These are phyloP conservation scores for Ceratonia siliqua DNA, from an alignment of 306 rosid genomes.

Conservation along the genomic window DNA sequence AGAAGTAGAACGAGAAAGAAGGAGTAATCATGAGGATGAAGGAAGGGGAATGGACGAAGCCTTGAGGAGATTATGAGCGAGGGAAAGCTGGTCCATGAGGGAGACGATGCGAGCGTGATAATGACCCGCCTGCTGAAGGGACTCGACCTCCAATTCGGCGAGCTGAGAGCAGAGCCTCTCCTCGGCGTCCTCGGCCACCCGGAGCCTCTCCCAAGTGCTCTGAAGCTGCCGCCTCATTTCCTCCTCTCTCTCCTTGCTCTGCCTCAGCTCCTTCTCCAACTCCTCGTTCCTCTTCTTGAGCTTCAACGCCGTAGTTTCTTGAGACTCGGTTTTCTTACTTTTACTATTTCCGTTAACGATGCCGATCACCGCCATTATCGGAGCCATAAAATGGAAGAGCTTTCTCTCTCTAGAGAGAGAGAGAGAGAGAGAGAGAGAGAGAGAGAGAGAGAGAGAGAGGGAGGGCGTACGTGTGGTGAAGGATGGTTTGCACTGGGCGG, in stretches of 20 bases:
- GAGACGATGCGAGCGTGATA: slow-evolving; percentile 54
- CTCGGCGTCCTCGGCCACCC: slow-evolving; percentile 82
- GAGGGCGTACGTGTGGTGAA: no score
- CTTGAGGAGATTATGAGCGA: slow-evolving; percentile 50
- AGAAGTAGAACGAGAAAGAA: background rate
- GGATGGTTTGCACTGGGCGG: no score
- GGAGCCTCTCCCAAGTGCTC: slow-evolving; percentile 57
- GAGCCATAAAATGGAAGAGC: background rate
- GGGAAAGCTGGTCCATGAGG: slow-evolving; percentile 68
- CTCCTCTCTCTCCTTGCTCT: slow-evolving; percentile 72
- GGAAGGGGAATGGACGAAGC: slow-evolving; percentile 38
- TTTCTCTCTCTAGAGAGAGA: no score
- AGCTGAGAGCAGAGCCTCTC: slow-evolving; percentile 89
- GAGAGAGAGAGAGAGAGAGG: no score
- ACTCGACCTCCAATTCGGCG: slow-evolving; percentile 81
- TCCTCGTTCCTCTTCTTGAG: slow-evolving; percentile 62
- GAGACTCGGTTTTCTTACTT: background rate
- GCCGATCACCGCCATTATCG: slow-evolving; percentile 44
- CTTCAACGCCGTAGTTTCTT: slow-evolving; percentile 17
- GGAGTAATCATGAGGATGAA: background rate
- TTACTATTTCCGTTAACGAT: background rate
- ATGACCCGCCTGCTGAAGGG: slow-evolving; percentile 67
- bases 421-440: no score
- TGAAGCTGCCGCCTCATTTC: slow-evolving; percentile 53
- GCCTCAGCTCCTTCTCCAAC: slow-evolving; percentile 65